These are phyloP conservation scores for Gastrodia elata DNA, from an alignment of 106 monocot species.

Conservation along the genomic window DNA sequence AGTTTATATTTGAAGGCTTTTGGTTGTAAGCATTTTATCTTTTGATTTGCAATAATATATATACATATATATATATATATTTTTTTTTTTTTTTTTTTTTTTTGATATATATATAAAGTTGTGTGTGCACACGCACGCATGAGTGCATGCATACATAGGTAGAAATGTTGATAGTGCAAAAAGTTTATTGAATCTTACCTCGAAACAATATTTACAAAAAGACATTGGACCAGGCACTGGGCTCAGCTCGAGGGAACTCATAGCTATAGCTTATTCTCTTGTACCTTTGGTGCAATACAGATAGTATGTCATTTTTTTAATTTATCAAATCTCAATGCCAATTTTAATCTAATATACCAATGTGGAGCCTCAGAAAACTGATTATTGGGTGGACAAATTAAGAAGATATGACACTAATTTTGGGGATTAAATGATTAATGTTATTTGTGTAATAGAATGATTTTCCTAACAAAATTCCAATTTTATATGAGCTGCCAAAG, in stretches of 20 bases:
- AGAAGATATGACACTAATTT: background rate
- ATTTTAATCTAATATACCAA: background rate
- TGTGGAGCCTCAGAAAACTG: background rate
- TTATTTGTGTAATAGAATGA: background rate
- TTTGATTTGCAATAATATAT: too few species aligned
- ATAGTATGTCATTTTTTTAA: background rate
- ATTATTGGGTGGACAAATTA: background rate
- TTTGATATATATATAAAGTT: too few species aligned
- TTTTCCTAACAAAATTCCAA: background rate
- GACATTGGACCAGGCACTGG: background rate
- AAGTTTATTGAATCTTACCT: background rate
- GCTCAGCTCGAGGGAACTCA: background rate
- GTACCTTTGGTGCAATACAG: background rate
- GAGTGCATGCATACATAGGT: background rate
- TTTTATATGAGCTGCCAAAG: too few species aligned
- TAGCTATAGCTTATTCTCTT: background rate
- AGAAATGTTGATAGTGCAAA: background rate
- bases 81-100: too few species aligned
- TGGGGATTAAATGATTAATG: background rate
- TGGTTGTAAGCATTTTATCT: too few species aligned
- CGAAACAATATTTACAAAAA: background rate
- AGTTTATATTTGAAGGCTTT: too few species aligned
- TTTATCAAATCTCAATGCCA: background rate
- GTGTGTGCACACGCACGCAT: background rate
- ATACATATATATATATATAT: too few species aligned